Base-by-base conservation (phyloP, 2,329 filamentous ascomycete genomes). In the Geoglossum cookeanum region DNA sequence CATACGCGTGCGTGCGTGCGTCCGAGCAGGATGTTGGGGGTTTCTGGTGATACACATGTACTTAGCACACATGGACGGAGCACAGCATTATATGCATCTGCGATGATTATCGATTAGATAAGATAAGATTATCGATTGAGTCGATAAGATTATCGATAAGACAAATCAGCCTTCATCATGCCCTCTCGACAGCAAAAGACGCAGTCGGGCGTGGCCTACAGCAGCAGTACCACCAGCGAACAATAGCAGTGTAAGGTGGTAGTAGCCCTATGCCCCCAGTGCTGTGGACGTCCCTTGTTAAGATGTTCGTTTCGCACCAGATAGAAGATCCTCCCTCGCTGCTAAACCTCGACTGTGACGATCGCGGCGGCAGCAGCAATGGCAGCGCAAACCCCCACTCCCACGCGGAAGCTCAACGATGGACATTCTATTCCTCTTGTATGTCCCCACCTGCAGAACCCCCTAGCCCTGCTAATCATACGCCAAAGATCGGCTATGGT, bases 341-440 rank as follows among this genome's bases (percentile, higher is more conserved):
- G 17, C 53, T 27, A 15, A 42, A 13, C 39, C n/a, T 42, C 39
- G 39, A 42, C 39, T 13, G 39, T 42, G n/a, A 13, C 33, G 11
- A 37, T 6, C 6, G 11, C 3, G 7, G 39, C 39, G n/a, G 13
- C 39, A 42, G 11, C 39, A 42, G 13, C 39, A 37, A 53, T 53
- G 49, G 49, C 30, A n/a, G 30, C 49, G 17, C 30, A 37, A 37
- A 17, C 22, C 45, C 81, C 81, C 1, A 17, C 37, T 44, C 81
- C 81, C 1, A 72, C 68, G 57, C 68, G 88, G 57, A 85, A 83
- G 70, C 74, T 90, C 58, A 87, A 85, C 62, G 83, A 90, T 71
- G 85, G 84, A 60, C 78, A 79, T 60, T 76, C 79, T 58, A 85
- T 90, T 56, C 85, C 85, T 9, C 76, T 85, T 74, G 80, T 83